Percentiles rank a stretch among this genome's conserved stretches.
Conservation (phyloP, 2,329 filamentous ascomycete species). For the Mollisiaceae sp. region DNA sequence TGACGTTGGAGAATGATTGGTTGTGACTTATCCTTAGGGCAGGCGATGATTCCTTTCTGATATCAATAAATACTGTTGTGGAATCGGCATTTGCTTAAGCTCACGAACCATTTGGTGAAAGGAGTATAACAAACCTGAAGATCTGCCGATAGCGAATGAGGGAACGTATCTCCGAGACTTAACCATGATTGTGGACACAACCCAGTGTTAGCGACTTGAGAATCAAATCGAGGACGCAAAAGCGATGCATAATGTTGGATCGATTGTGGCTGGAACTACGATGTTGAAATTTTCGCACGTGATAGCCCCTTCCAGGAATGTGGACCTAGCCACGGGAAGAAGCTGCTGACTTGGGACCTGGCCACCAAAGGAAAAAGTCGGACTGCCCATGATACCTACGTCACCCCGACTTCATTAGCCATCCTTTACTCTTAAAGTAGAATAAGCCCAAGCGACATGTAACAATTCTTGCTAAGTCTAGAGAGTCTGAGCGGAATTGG, state of each 20-base stretch:
- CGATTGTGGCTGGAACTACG: too few relatives aligned
- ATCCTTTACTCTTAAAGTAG: too few relatives aligned
- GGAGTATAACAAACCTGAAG: background rate
- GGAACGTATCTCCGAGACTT: background rate
- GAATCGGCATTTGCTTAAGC: background rate
- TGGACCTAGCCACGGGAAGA: background rate
- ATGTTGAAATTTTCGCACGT: background rate
- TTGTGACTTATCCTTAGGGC: too few relatives aligned
- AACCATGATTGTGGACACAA: background rate
- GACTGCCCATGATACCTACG: too few relatives aligned
- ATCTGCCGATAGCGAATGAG: background rate
- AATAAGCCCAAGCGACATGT: too few relatives aligned
- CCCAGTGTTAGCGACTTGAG: background rate
- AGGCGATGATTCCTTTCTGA: background rate
- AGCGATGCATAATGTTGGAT: background rate
- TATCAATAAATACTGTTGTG: background rate
- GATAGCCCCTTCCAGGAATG: background rate
- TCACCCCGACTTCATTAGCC: too few relatives aligned
- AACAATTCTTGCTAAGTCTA: too few relatives aligned
- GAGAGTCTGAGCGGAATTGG: too few relatives aligned
- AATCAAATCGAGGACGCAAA: background rate
- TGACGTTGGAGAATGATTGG: background rate
- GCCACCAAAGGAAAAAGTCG: background rate
- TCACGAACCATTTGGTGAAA: background rate
- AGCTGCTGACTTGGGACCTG: too few relatives aligned